Evolutionary conservation across 352 stramenopile species (phyloP).

Genomic region (Achlya hypogyna): DNA sequence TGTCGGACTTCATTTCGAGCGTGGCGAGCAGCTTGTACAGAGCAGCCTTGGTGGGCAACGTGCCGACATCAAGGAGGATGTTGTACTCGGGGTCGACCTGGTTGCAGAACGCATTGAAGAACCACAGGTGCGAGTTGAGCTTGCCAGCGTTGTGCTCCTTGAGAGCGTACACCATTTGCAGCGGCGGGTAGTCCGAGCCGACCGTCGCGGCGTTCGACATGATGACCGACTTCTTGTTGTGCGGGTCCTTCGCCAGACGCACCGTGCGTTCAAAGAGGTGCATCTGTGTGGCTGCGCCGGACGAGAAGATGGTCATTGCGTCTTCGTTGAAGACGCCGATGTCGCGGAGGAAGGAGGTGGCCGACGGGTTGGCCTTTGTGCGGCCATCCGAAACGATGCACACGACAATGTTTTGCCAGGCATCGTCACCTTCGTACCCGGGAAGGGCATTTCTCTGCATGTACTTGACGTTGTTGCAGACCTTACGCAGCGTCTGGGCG

Average conservation of each 20-base stretch:
- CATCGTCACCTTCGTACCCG: conserved; percentile 15
- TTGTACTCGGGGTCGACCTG: conserved; percentile 79
- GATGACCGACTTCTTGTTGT: conserved; percentile 30
- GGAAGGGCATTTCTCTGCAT: conserved; percentile 15
- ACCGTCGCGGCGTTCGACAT: background rate
- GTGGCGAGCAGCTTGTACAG: conserved; percentile 71
- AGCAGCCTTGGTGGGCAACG: conserved; percentile 65
- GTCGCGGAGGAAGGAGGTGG: conserved; percentile 4
- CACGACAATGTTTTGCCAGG: conserved; percentile 20
- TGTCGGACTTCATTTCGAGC: conserved; percentile 68
- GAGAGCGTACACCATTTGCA: conserved; percentile 69
- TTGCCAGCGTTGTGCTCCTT: conserved; percentile 82
- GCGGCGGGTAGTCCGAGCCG: conserved; percentile 51
- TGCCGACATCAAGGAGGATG: conserved; percentile 77
- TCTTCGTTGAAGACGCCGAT: conserved; percentile 20
- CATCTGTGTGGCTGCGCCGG: conserved; percentile 7
- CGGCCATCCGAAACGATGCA: conserved; percentile 17
- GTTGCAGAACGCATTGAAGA: conserved; percentile 73
- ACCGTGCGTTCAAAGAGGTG: conserved; percentile 20
- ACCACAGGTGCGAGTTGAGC: conserved; percentile 81
- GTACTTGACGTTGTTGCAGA: conserved; percentile 20
- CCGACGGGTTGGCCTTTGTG: conserved; percentile 20
- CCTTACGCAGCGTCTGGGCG: conserved; percentile 10
- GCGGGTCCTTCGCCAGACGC: conserved; percentile 9
- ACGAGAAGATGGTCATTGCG: conserved; percentile 19